Evolutionary conservation across 2,329 filamentous ascomycete genomes (phyloP), one percentile per base, ranked within the genome.

Genomic region (Monosporascus sp.): DNA sequence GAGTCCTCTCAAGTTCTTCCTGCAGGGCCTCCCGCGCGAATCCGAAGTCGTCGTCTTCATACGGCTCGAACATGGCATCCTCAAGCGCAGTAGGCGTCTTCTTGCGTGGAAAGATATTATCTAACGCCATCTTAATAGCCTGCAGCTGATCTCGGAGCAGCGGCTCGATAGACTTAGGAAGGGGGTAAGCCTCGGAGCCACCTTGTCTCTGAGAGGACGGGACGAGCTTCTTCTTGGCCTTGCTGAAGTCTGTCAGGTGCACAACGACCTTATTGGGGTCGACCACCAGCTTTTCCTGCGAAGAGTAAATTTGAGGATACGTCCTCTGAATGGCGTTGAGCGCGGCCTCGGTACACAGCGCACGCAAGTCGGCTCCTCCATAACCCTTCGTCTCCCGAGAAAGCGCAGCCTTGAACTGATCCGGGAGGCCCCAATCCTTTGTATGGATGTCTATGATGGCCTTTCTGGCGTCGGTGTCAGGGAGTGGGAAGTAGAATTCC

Each of bases 401-500:
- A 49, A 99, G 79, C 53, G 90, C 84, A 50, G 86, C 79, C 72
- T 95, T 96, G 78, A 97, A 95, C 2, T 78, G 73, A 14, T 85
- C 78, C 24, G 88, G 80, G 25, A 99, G 77, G 20, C 92, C 89
- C 94, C 94, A 99, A 57, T 90, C 90, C 67, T 88, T 88, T 7
- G 94, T 99, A 68, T 99, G 91, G 54, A 99, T 99, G 58, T 97
- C 87, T 54, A 99, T 80, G 63, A 99, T 99, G 5, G 90, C 81
- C 58, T 88, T 87, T 56, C 94, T 85, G 22, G 85, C 91, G 39
- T 88, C 83, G 4, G 86, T 78, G 61, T 93, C 89, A 0, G 94
- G 94, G 35, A 99, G 77, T 1, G 94, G 92, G 67, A 99, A 99
- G 74, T 97, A 97, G 65, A 99, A 99, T 70, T 99, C 95, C 69